Base-by-base conservation (phyloP, 805 yeast genomes). In the Candida pseudoglaebosa region DNA sequence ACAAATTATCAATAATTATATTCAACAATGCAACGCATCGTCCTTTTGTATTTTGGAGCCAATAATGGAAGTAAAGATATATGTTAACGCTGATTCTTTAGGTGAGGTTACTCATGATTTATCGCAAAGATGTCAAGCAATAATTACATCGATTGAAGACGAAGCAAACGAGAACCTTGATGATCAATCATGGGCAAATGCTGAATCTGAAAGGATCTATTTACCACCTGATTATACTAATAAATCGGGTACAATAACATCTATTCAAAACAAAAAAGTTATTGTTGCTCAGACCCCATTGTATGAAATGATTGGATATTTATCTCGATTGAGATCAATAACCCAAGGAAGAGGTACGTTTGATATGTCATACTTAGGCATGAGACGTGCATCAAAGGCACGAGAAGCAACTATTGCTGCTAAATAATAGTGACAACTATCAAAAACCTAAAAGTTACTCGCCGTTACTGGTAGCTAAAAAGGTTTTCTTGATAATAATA, bases 311-410 rank as follows among this genome's bases (percentile, higher is more conserved):
- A 76, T 89, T 34, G 96, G 97, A 0, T 93, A 93, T 57, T 70
- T 88, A 42, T 78, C 81, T 8, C 77, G 76, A 44, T 65, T 93
- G 33, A 65, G 98, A 50, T 82, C 93, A 26, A 65, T 89, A 49
- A 90, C 97, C 0, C 89, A 88, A 53, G 99, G 99, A 1, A 71
- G 95, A 31, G 95, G 90, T 2, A 75, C 80, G 2, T 89, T 85
- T 58, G 78, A 79, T 43, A 86, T 91, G 95, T 72, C 76, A 10
- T 84, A 82, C 47, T 59, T 69, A 28, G 85, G 88, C 2, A 88
- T 88, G 84, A 78, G 80, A 47, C 65, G 80, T 37, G 84, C 83
- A 1, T 63, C 78, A 2, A 60, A 63, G 7, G 84, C 82, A 20
- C 62, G 84, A 41, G 40, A 24, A 13, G 44, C 36, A 2, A 13